These are phyloP conservation scores for Begonia masoniana DNA, from an alignment of 306 rosid genomes.

Conservation along the genomic window DNA sequence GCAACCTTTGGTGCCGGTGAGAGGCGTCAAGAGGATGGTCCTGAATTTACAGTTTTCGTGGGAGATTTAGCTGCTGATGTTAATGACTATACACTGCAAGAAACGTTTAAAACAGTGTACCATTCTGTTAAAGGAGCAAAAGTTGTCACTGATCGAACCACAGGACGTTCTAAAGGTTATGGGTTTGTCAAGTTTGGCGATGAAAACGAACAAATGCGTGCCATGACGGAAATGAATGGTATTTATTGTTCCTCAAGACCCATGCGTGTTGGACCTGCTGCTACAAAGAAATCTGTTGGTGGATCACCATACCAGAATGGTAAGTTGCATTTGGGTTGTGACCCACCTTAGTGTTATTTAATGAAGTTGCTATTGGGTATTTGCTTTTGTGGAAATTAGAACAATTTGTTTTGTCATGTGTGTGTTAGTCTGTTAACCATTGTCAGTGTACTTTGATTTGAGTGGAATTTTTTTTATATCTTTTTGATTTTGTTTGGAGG, in stretches of 20 bases:
- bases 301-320: constrained; percentile 39
- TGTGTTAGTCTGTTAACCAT: too few species aligned
- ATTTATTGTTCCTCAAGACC: constrained; percentile 48
- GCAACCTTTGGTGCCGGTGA: constrained; percentile 61
- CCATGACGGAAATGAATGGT: constrained; percentile 61
- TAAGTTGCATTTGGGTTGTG: constrained; percentile 8
- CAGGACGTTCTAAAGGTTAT: constrained; percentile 60
- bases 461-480: too few species aligned
- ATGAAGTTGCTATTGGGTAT: too few species aligned
- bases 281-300: constrained; percentile 38
- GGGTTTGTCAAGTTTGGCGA: constrained; percentile 58
- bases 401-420: too few species aligned
- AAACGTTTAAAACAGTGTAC: constrained; percentile 33
- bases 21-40: constrained; percentile 57
- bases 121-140: constrained; percentile 50
- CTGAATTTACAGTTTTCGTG: constrained; percentile 40
- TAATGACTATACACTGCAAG: constrained; percentile 47
- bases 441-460: too few species aligned
- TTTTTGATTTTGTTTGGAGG: too few species aligned
- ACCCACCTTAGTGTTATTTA: not conserved
- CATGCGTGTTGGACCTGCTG: constrained; percentile 58
- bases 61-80: constrained; percentile 68
- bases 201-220: constrained; percentile 42
- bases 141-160: constrained; percentile 52
- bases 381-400: too few species aligned